phyloP scores from a whole-genome alignment of 129 eudicot genomes.

The Flaveria sonorensis region DNA sequence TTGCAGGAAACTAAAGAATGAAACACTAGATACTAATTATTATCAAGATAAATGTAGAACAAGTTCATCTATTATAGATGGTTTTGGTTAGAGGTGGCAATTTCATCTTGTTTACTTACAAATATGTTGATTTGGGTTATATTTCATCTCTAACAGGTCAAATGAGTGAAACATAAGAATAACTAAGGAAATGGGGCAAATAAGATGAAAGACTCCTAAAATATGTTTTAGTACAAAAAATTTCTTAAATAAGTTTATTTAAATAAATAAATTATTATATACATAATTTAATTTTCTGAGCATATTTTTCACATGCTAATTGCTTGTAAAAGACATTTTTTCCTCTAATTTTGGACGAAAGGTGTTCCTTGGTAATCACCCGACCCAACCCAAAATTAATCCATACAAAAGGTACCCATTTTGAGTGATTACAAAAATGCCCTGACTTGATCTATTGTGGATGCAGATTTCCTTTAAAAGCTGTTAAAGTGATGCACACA shows the following conservation, averaged over 20 bases:
- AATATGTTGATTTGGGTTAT: background rate
- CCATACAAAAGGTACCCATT: background rate
- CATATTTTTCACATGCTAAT: background rate
- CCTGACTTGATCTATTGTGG: conserved; percentile 17
- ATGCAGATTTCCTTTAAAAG: conserved; percentile 91
- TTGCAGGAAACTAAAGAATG: background rate
- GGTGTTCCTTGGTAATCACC: background rate
- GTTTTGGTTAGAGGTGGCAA: no score
- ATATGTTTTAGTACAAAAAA: conserved; percentile 6
- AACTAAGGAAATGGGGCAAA: background rate
- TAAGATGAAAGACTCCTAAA: background rate
- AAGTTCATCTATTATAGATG: no score
- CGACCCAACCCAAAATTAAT: background rate
- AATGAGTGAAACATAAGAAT: background rate
- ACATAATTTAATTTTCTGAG: background rate
- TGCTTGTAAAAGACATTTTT: background rate
- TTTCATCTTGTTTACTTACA: background rate
- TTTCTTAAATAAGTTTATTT: background rate
- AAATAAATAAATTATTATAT: background rate
- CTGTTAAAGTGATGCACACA: conserved; percentile 96
- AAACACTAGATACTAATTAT: no score
- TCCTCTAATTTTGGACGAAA: background rate
- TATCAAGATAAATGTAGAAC: no score
- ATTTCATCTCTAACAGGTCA: background rate
- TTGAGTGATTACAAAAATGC: conserved; percentile 1